Conservation (phyloP, 805 yeast species). For the Cephaloascus albidus region DNA sequence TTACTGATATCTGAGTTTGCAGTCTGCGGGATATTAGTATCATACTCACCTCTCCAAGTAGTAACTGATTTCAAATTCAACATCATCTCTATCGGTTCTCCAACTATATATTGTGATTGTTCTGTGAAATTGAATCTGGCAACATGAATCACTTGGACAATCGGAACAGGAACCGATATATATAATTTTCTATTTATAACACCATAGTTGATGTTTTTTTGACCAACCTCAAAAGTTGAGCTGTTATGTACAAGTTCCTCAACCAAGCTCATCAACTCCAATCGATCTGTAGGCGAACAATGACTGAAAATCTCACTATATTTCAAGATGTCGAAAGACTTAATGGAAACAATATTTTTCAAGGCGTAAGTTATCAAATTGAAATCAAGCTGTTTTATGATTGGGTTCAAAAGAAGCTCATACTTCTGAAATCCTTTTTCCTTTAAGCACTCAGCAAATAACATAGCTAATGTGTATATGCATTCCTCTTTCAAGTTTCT, state of each 20-base stretch:
- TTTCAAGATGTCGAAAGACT: conserved; percentile 1
- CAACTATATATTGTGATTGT: conserved; percentile 42
- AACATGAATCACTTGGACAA: conserved; percentile 49
- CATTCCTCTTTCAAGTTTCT: conserved; percentile 40
- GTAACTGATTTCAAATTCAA: conserved; percentile 34
- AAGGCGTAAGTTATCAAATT: conserved; percentile 17
- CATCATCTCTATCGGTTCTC: conserved; percentile 46
- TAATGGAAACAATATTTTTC: conserved; percentile 7
- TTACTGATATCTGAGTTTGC: conserved; percentile 4
- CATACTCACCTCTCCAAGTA: conserved; percentile 27
- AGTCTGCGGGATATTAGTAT: neutral
- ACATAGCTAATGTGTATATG: conserved; percentile 10
- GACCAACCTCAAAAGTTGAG: neutral
- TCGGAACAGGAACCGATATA: conserved; percentile 57
- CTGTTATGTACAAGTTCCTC: neutral
- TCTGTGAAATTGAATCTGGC: conserved; percentile 35
- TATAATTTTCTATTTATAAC: conserved; percentile 14
- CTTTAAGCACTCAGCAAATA: conserved; percentile 7
- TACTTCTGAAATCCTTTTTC: conserved; percentile 9
- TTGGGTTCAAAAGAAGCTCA: conserved; percentile 7
- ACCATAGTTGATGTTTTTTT: neutral
- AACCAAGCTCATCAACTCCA: neutral
- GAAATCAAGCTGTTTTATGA: conserved; percentile 7
- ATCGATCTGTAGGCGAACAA: neutral
- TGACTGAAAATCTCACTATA: neutral